phyloP scores from a whole-genome alignment of 441 rosid species.

The Biscutella laevigata region DNA sequence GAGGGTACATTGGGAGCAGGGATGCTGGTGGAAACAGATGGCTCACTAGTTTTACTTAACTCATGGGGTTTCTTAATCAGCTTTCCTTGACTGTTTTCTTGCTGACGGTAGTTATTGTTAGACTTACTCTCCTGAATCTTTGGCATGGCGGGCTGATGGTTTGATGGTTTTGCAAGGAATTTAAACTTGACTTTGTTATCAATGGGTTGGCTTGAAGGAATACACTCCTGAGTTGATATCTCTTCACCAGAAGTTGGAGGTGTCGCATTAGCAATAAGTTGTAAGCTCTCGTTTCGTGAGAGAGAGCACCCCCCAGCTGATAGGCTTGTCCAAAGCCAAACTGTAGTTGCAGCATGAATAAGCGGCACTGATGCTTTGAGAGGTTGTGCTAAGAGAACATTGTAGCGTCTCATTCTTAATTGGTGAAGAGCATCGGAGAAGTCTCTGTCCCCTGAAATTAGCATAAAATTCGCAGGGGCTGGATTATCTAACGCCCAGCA shows the following conservation, averaged over 20 bases:
- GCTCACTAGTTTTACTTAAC: constrained; percentile 38
- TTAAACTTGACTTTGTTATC: constrained; percentile 37
- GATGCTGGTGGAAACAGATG: constrained; percentile 32
- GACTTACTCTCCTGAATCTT: constrained; percentile 39
- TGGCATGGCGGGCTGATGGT: constrained; percentile 37
- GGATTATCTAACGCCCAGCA: constrained; percentile 95
- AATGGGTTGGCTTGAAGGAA: constrained; percentile 27
- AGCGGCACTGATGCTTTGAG: constrained; percentile 62
- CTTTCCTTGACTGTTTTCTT: constrained; percentile 34
- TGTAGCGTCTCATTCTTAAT: constrained; percentile 79
- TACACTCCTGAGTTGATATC: constrained; percentile 25
- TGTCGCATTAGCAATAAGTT: constrained; percentile 23
- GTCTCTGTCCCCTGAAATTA: constrained; percentile 90
- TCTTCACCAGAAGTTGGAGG: constrained; percentile 10
- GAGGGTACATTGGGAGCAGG: constrained; percentile 31
- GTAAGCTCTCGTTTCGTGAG: constrained; percentile 33
- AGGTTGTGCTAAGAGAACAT: constrained; percentile 85
- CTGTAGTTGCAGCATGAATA: constrained; percentile 71
- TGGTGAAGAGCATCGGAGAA: constrained; percentile 95
- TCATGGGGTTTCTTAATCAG: constrained; percentile 77
- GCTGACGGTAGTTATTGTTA: constrained; percentile 25
- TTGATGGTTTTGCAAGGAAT: constrained; percentile 20
- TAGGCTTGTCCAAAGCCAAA: constrained; percentile 86
- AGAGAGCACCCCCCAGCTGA: constrained; percentile 71
- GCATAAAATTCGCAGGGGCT: constrained; percentile 80